Percentiles rank a stretch among this genome's conserved stretches.
Conservation (phyloP, 2,329 filamentous ascomycete species). For the Chaetomiaceae sp. region DNA sequence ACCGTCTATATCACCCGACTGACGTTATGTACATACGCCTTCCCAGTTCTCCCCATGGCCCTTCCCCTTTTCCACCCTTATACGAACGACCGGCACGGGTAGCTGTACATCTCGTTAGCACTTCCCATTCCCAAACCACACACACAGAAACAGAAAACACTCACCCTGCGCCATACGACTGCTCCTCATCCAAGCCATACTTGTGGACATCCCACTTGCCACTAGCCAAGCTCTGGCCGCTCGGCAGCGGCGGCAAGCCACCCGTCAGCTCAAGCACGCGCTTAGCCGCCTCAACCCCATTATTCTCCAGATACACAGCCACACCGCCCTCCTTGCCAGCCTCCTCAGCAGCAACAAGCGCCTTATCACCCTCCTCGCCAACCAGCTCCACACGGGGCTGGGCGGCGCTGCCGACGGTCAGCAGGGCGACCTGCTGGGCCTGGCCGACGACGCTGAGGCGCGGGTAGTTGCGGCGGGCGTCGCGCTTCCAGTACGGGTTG, state of each 20-base stretch:
- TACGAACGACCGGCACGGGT: constrained; percentile 60
- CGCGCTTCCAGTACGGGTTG: constrained; percentile 96
- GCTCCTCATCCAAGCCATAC: constrained; percentile 59
- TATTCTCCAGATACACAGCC: constrained; percentile 65
- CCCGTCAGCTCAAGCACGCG: constrained; percentile 60
- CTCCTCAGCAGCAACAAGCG: constrained; percentile 68
- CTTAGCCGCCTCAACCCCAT: constrained; percentile 36
- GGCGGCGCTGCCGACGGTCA: constrained; percentile 77
- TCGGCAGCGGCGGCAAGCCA: constrained; percentile 82
- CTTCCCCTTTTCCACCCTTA: constrained; percentile 29
- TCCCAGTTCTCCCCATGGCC: constrained; percentile 8
- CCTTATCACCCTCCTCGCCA: constrained; percentile 54
- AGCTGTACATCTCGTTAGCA: constrained; percentile 41
- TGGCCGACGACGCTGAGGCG: constrained; percentile 74
- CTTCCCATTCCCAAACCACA: not conserved
- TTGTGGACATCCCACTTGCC: constrained; percentile 62
- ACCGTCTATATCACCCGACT: constrained; percentile 8
- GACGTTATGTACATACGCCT: constrained; percentile 31
- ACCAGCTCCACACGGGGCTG: constrained; percentile 79
- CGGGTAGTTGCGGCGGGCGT: constrained; percentile 77
- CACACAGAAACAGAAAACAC: constrained; percentile 33
- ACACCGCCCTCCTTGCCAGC: constrained; percentile 66
- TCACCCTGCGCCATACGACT: constrained; percentile 66
- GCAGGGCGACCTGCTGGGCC: constrained; percentile 76
- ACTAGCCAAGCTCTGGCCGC: constrained; percentile 54